phyloP scores from a whole-genome alignment of 148 eudicot species.

The Rhododendron vialii region DNA sequence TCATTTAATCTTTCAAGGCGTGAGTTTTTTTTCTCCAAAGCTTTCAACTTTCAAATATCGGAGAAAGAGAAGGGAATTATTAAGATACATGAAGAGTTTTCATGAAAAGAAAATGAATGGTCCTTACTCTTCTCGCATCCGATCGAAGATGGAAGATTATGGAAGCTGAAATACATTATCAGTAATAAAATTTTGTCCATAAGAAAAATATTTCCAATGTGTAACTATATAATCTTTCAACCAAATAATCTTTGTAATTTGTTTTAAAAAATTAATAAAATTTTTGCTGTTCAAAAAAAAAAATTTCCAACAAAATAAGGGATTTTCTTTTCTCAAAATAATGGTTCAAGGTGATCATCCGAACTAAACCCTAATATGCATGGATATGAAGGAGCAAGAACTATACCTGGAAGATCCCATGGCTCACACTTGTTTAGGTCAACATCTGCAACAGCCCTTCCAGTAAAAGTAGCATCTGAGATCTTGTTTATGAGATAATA shows the following conservation, averaged over 20 bases:
- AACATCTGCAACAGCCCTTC: constrained; percentile 66
- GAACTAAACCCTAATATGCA: background rate
- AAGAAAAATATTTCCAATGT: background rate
- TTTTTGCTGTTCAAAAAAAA: no score
- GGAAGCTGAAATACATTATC: background rate
- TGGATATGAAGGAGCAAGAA: background rate
- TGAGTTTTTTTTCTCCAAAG: background rate
- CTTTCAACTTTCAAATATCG: no score
- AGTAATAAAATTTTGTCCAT: background rate
- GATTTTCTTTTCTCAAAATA: background rate
- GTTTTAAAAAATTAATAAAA: no score
- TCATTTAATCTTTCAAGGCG: background rate
- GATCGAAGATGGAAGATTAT: no score
- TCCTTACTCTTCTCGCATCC: no score
- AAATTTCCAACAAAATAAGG: no score
- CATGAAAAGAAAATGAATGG: no score
- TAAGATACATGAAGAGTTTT: no score
- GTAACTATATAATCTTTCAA: no score
- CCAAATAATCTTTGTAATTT: no score
- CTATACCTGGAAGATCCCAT: constrained; percentile 87
- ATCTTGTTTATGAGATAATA: constrained; percentile 69
- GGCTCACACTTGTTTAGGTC: constrained; percentile 89
- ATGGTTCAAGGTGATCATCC: background rate
- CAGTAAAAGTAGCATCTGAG: constrained; percentile 54
- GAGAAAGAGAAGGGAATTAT: no score